Percentiles rank a stretch among this genome's conserved stretches.
Conservation (phyloP, 345 rosid species). For the Raphanus raphanistrum region DNA sequence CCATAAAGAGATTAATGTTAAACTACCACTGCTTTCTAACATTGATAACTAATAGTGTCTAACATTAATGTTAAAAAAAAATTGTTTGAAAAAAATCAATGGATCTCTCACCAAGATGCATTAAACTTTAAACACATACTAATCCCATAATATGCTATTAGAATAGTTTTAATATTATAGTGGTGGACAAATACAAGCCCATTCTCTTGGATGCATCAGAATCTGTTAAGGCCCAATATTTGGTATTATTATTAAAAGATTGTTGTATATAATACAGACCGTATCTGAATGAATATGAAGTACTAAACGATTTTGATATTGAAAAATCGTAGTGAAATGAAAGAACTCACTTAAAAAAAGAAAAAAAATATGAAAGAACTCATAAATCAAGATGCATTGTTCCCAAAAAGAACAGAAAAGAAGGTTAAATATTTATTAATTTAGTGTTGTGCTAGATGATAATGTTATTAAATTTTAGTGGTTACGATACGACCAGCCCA, state of each 20-base stretch:
- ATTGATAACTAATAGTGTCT: no score
- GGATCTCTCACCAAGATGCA: no score
- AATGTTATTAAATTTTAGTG: slow-evolving; percentile 26
- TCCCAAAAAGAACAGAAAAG: not conserved
- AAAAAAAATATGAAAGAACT: not conserved
- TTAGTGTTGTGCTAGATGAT: slow-evolving; percentile 23
- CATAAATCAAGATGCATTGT: slow-evolving; percentile 24
- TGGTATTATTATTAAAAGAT: slow-evolving; percentile 6
- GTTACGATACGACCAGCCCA: slow-evolving; percentile 37
- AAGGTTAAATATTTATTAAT: not conserved
- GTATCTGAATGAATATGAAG: not conserved
- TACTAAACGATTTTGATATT: slow-evolving; percentile 7
- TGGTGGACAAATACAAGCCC: not conserved
- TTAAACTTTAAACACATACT: no score
- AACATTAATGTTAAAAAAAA: no score
- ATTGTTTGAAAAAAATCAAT: no score
- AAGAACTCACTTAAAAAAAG: no score
- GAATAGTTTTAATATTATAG: not conserved
- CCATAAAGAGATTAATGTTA: no score
- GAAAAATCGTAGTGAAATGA: not conserved
- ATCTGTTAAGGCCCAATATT: not conserved
- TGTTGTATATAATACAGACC: not conserved
- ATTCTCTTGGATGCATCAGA: not conserved
- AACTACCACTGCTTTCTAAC: no score
- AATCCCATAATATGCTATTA: not conserved